Conservation (phyloP, 805 yeast genomes). For the Kluyveromyces wickerhamii region DNA sequence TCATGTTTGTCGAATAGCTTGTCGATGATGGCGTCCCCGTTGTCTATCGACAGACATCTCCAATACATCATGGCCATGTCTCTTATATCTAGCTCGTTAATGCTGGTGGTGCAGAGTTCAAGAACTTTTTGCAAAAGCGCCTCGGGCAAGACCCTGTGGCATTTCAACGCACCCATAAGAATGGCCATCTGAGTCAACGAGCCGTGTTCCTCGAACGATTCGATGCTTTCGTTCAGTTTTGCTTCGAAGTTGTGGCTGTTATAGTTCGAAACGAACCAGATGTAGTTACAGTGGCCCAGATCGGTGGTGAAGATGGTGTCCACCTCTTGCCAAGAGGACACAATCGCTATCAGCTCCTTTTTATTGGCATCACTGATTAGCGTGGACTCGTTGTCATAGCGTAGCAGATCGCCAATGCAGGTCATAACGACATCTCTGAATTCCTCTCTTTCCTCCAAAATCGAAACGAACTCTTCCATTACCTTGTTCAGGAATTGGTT, state of each 20-base stretch:
- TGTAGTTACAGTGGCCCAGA: slow-evolving; percentile 40
- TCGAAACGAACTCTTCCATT: slow-evolving; percentile 49
- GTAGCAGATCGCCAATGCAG: slow-evolving; percentile 57
- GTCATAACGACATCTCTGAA: slow-evolving; percentile 42
- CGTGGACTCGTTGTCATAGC: slow-evolving; percentile 33
- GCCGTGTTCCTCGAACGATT: slow-evolving; percentile 51
- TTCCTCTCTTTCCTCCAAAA: slow-evolving; percentile 57
- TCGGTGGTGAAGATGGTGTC: slow-evolving; percentile 43
- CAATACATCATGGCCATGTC: slow-evolving; percentile 76
- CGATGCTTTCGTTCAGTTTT: slow-evolving; percentile 39
- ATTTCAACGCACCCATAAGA: slow-evolving; percentile 55
- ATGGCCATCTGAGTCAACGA: slow-evolving; percentile 51
- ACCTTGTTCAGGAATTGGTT: slow-evolving; percentile 45
- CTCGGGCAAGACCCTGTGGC: slow-evolving; percentile 39
- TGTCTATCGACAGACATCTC: slow-evolving; percentile 55
- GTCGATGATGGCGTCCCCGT: slow-evolving; percentile 18
- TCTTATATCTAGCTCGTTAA: slow-evolving; percentile 69
- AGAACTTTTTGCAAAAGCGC: slow-evolving; percentile 48
- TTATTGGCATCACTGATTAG: not conserved
- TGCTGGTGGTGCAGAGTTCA: slow-evolving; percentile 52
- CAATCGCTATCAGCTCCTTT: not conserved
- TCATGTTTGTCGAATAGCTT: slow-evolving; percentile 34
- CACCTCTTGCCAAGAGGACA: slow-evolving; percentile 20
- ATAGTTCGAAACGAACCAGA: slow-evolving; percentile 70
- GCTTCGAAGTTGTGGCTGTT: slow-evolving; percentile 45